Base-by-base conservation (phyloP, 192 early-diverging fungal species). In the Coemansia sp. region DNA sequence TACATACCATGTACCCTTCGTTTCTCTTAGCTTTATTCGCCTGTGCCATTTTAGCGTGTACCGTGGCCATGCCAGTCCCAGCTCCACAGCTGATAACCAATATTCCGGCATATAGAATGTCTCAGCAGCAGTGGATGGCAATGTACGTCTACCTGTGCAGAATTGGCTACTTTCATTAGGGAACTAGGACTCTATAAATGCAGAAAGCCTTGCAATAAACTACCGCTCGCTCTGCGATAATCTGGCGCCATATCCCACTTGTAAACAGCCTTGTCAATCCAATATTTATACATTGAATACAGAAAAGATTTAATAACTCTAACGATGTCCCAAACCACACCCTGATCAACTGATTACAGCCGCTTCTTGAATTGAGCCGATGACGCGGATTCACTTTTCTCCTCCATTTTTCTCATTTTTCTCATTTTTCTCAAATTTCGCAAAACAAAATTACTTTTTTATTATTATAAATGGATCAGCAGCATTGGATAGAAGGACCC, bases 381-480 rank as follows among this genome's bases (percentile, higher is more conserved):
- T 6, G 27, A 57, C 11, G 53, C 29, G 11, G 44, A 57, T 57
- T 60, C 31, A 16, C 31, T 9, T 34, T 39, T 52, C 2, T 16
- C 4, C 39, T 31, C 4, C 52, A 31, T 50, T 50, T 38, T 6
- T 46, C 31, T 16, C n/a, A 52, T 6, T 53, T 53, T 3, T 50
- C 47, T 15, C 3, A 43, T 43, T 43, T 43, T 15, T 43, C 3
- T 15, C 36, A n/a, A 47, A 20, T 52, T 52, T 52, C n/a, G 49
- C 49, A 52, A 10, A 52, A 24, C 24, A 57, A 2, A 55, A 16
- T 47, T 22, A 47, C 20, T 31, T 22, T 15, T 52, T 34, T 46
- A 49, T 31, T 62, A n/a, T 18, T 5, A 57, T 44, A 65, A 67
- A 81, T 75, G 78, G 74, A 80, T 3, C 43, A 69, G 13, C 67